Conservation (phyloP, 768 basidiomycete genomes). For the Podaxis sp. region DNA sequence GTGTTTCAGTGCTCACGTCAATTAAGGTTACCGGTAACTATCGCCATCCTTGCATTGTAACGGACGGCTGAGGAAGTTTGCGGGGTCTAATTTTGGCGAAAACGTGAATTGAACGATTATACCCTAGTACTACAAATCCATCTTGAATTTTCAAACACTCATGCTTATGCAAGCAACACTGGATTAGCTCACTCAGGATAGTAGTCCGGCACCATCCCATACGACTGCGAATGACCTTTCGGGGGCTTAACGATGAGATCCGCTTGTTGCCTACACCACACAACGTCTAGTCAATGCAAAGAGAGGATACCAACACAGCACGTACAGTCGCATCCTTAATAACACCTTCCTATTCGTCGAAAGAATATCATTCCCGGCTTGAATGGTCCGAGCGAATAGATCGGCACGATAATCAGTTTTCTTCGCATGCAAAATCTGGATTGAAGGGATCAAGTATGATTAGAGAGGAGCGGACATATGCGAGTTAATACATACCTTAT, state of each 20-base stretch:
- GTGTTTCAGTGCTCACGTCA: background rate
- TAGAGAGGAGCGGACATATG: background rate
- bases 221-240: constrained; percentile 47
- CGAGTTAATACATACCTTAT: constrained; percentile 52
- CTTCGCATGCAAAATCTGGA: constrained; percentile 74
- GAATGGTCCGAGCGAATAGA: constrained; percentile 71
- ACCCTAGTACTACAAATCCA: background rate
- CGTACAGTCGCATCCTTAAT: constrained; percentile 81
- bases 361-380: constrained; percentile 68
- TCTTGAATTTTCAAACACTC: background rate
- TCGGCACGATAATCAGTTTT: constrained; percentile 75
- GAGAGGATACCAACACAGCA: constrained; percentile 13
- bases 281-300: background rate
- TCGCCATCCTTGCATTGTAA: background rate
- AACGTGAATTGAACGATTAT: background rate
- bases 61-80: background rate
- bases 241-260: constrained; percentile 70
- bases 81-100: background rate
- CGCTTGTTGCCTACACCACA: constrained; percentile 62
- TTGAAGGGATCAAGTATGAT: constrained; percentile 2
- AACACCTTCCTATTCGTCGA: constrained; percentile 71
- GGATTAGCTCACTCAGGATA: background rate
- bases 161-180: background rate
- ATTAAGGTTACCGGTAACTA: background rate
- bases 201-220: constrained; percentile 30